A percentile compares a stretch with the other conserved stretches of the same genome.
phyloP scores from a whole-genome alignment of 495 filamentous ascomycete species.

The Penicillium samsonianum region DNA sequence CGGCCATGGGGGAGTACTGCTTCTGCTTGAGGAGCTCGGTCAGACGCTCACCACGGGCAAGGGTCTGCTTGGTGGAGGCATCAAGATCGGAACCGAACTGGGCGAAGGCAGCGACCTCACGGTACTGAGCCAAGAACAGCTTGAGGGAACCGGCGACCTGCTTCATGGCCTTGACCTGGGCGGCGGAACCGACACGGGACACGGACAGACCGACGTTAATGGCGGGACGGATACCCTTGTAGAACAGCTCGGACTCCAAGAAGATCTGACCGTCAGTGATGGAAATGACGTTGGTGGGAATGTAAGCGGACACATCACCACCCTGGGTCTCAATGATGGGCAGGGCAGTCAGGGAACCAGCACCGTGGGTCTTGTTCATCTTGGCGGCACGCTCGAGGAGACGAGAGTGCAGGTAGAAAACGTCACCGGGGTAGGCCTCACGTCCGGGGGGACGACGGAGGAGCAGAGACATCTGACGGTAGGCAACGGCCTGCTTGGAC shows the following conservation, averaged over 20 bases:
- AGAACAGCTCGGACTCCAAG: conserved; percentile 99
- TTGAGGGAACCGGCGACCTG: conserved; percentile 99
- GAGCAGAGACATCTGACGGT: conserved; percentile 99
- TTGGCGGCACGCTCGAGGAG: conserved; percentile 99
- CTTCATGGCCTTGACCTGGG: conserved; percentile 99
- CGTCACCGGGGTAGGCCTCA: conserved; percentile 99
- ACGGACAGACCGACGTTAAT: conserved; percentile 99
- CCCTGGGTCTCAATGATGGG: conserved; percentile 99
- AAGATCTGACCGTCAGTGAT: conserved; percentile 99
- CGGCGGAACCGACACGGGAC: conserved; percentile 98
- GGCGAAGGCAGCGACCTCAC: conserved; percentile 99
- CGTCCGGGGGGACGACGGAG: conserved; percentile 98
- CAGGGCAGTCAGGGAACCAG: conserved; percentile 94
- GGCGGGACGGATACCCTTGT: conserved; percentile 99
- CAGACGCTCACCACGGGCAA: conserved; percentile 97
- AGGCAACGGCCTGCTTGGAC: conserved; percentile 98
- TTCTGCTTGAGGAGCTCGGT: conserved; percentile 99
- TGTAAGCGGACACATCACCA: conserved; percentile 99
- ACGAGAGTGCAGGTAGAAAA: conserved; percentile 99
- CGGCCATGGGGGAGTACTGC: conserved; percentile 98
- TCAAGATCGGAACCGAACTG: conserved; percentile 99
- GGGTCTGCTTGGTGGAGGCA: conserved; percentile 98
- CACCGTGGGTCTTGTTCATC: conserved; percentile 96
- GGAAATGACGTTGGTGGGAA: conserved; percentile 99
- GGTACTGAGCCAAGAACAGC: conserved; percentile 99